phyloP scores from a whole-genome alignment of 2,329 filamentous ascomycete genomes.

The Apiospora rasikravindrae region DNA sequence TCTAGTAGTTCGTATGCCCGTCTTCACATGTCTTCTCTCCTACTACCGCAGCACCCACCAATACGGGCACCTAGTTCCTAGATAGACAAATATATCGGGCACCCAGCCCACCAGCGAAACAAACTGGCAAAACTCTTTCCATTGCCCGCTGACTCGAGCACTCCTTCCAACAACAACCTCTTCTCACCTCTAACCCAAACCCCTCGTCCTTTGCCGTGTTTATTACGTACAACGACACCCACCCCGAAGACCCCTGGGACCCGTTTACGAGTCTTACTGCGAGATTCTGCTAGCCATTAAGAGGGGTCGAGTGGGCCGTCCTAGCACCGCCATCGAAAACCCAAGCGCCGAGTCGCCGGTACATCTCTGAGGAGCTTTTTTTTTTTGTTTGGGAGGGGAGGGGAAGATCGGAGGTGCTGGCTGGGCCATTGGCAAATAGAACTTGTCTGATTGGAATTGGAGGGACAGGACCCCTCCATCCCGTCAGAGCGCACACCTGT shows the following conservation, averaged over 20 bases:
- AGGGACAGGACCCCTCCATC: neutral
- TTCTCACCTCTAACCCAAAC: constrained; percentile 8
- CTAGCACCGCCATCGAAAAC: constrained; percentile 8
- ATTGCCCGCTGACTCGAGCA: neutral
- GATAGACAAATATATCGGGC: constrained; percentile 7
- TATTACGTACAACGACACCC: constrained; percentile 15
- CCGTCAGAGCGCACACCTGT: neutral
- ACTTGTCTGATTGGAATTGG: constrained; percentile 8
- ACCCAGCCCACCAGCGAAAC: constrained; percentile 11
- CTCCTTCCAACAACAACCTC: neutral
- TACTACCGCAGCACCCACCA: neutral
- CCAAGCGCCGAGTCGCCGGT: constrained; percentile 12
- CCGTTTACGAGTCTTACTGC: constrained; percentile 5
- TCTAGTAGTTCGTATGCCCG: neutral
- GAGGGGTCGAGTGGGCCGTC: constrained; percentile 9
- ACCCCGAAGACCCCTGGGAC: constrained; percentile 15
- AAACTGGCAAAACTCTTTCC: constrained; percentile 13
- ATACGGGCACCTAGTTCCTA: neutral
- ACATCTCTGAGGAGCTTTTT: neutral
- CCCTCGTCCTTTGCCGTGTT: neutral
- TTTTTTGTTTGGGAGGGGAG: neutral
- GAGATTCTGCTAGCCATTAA: constrained; percentile 4
- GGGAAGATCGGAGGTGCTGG: neutral
- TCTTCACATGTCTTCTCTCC: constrained; percentile 4
- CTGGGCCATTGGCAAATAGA: constrained; percentile 7